Percentiles rank a stretch among this genome's conserved stretches.
Conservation (phyloP, 1,139 yeast species). For the Keqinozyma sinolaborantium region DNA sequence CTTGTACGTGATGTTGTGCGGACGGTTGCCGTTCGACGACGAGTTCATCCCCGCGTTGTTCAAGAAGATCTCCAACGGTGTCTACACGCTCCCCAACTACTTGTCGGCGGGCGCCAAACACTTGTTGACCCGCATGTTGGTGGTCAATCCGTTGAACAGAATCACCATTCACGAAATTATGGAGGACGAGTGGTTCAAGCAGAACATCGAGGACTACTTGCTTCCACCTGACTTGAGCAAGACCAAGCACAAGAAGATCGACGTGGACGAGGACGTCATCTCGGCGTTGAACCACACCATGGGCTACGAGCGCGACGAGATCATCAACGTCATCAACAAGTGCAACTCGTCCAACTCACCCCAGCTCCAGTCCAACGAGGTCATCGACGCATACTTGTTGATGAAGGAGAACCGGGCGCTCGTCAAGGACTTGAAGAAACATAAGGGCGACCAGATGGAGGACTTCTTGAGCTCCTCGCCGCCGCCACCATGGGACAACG, state of each 20-base stretch:
- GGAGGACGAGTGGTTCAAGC: slow-evolving; percentile 95
- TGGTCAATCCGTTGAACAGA: slow-evolving; percentile 93
- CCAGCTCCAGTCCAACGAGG: slow-evolving; percentile 55
- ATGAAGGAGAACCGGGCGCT: slow-evolving; percentile 80
- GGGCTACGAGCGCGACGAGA: slow-evolving; percentile 92
- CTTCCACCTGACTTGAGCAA: slow-evolving; percentile 63
- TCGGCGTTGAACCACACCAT: slow-evolving; percentile 77
- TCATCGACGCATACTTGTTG: slow-evolving; percentile 85
- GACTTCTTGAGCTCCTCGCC: slow-evolving; percentile 50
- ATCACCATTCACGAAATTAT: slow-evolving; percentile 91
- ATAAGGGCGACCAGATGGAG: slow-evolving; percentile 49
- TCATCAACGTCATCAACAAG: slow-evolving; percentile 62
- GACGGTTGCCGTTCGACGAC: slow-evolving; percentile 95
- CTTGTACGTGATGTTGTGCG: slow-evolving; percentile 93
- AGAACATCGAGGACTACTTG: slow-evolving; percentile 77
- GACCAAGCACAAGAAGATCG: slow-evolving; percentile 37
- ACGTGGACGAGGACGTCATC: slow-evolving; percentile 76
- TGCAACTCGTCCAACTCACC: slow-evolving; percentile 40
- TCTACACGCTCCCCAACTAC: slow-evolving; percentile 87
- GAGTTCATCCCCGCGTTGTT: slow-evolving; percentile 95
- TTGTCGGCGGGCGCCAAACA: slow-evolving; percentile 85
- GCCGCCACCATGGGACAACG: slow-evolving; percentile 29
- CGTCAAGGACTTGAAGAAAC: slow-evolving; percentile 61
- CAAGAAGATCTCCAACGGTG: slow-evolving; percentile 93
- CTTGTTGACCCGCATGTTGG: slow-evolving; percentile 86